Evolutionary conservation across 345 rosid species (phyloP).

Genomic region (Noccaea caerulescens): DNA sequence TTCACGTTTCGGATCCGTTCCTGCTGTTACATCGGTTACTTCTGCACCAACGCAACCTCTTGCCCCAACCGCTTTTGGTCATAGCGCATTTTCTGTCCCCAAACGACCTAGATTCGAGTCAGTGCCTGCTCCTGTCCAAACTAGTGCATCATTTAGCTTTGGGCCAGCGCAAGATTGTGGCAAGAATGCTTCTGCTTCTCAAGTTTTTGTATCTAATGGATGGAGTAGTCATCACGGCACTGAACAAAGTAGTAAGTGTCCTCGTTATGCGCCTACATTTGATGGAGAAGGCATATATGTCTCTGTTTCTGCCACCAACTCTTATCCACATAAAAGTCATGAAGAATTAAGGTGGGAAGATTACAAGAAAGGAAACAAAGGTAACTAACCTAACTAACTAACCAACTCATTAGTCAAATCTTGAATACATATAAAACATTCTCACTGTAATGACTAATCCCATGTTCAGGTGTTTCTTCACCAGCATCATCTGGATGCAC

Average conservation of each 20-base stretch:
- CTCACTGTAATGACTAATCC: too few species aligned
- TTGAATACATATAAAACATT: neutral
- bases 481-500: conserved; percentile 27
- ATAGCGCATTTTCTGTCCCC: neutral
- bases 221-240: neutral
- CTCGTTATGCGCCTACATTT: conserved; percentile 8
- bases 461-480: neutral
- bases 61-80: too few species aligned
- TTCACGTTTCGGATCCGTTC: too few species aligned
- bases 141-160: too few species aligned
- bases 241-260: conserved; percentile 2
- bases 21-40: too few species aligned
- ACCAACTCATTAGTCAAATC: neutral
- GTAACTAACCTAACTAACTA: conserved; percentile 15
- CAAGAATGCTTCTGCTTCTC: neutral
- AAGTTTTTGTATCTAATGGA: neutral
- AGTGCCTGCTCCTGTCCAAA: conserved; percentile 1
- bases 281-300: neutral
- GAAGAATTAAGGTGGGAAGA: conserved; percentile 16
- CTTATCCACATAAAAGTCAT: conserved; percentile 1
- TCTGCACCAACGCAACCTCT: too few species aligned
- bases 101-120: neutral
- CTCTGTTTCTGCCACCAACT: conserved; percentile 10
- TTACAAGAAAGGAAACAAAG: conserved; percentile 2
- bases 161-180: neutral